A percentile compares a stretch with the other conserved stretches of the same genome.
Conservation (phyloP, 305 asterid genomes). For the Fraxinus xanthoxyloides region DNA sequence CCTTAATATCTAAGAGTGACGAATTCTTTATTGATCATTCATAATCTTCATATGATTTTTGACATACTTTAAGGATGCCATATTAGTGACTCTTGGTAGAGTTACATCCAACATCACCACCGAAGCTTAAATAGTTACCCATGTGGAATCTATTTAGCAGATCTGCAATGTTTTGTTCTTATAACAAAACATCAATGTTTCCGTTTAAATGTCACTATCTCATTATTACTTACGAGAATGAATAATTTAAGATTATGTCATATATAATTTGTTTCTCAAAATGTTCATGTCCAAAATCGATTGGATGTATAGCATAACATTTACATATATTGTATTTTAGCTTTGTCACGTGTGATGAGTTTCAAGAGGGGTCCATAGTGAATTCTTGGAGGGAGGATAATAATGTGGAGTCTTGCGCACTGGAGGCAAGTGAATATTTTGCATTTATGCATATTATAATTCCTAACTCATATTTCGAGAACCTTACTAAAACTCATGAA, state of each 20-base stretch:
- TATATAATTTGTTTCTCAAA: not conserved
- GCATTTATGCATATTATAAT: not conserved
- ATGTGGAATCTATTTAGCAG: no score
- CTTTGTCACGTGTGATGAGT: not conserved
- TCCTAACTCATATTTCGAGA: not conserved
- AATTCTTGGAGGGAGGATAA: slow-evolving; percentile 20
- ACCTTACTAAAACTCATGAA: not conserved
- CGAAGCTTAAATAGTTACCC: no score
- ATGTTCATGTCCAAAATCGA: no score
- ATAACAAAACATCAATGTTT: no score
- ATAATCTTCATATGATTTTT: not conserved
- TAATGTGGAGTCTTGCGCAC: not conserved
- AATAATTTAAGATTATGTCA: not conserved
- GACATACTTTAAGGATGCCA: not conserved
- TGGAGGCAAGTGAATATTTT: slow-evolving; percentile 23
- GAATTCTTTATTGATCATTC: no score
- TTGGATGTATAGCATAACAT: no score
- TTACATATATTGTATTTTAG: not conserved
- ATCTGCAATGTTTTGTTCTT: no score
- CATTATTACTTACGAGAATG: not conserved
- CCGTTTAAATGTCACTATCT: no score
- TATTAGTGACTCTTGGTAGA: not conserved
- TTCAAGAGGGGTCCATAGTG: slow-evolving; percentile 1
- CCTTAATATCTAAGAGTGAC: not conserved
- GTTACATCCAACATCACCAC: not conserved